Percentiles rank a stretch among this genome's conserved stretches.
Conservation (phyloP, 2,329 filamentous ascomycete species). For the Trichophyton rubrum region DNA sequence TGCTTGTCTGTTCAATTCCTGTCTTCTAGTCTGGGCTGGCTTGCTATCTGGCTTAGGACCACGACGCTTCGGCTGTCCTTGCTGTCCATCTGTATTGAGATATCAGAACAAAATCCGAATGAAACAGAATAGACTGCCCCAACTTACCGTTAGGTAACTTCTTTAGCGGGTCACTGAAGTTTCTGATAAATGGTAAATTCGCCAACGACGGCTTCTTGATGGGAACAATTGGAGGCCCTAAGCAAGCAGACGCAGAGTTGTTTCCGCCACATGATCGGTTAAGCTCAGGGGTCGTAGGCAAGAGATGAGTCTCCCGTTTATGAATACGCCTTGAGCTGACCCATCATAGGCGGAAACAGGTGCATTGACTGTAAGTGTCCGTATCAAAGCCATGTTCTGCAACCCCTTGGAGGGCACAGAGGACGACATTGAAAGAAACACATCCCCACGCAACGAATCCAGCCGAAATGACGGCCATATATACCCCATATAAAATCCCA, state of each 20-base stretch:
- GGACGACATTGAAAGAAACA: background rate
- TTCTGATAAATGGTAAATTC: slow-evolving; percentile 52
- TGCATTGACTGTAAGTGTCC: background rate
- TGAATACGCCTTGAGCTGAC: background rate
- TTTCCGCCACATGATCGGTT: background rate
- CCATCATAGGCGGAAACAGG: background rate
- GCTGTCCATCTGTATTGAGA: background rate
- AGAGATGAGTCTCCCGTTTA: background rate
- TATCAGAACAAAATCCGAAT: background rate
- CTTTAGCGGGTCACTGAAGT: slow-evolving; percentile 51
- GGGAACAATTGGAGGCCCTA: background rate
- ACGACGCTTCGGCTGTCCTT: slow-evolving; percentile 72
- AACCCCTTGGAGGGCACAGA: background rate
- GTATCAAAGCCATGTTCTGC: background rate
- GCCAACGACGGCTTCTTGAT: slow-evolving; percentile 19
- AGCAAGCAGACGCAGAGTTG: background rate
- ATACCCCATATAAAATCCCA: too few species aligned
- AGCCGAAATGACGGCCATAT: background rate
- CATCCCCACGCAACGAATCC: background rate
- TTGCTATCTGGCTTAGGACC: slow-evolving; percentile 96
- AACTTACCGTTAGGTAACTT: slow-evolving; percentile 59
- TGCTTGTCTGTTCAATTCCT: slow-evolving; percentile 89
- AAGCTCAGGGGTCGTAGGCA: background rate
- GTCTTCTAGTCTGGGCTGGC: slow-evolving; percentile 77
- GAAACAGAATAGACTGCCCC: background rate